Base-by-base conservation (phyloP, 768 basidiomycete species). In the Lactarius hatsudake region DNA sequence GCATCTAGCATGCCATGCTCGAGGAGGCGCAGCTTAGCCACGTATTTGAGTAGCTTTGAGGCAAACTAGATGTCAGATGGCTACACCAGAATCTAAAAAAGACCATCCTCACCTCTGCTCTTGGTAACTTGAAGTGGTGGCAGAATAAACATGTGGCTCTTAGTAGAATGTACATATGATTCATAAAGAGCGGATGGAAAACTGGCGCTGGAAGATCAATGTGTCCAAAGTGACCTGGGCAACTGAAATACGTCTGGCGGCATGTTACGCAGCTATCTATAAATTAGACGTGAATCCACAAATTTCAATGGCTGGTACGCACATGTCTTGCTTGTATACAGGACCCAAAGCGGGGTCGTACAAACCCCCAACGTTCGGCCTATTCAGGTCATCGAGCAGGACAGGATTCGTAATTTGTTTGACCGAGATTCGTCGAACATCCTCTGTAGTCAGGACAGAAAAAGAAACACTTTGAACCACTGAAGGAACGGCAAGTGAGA, bases 161-260 rank as follows among this genome's bases (percentile, higher is more conserved):
- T 26, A 99, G 80, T 56, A 98, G 79, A 70, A 89, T 90, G 75
- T 88, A 96, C 82, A 91, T 88, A 73, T 96, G 93, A 38, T 83
- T 81, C 87, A 98, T 94, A 78, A 98, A 99, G 45, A 99, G 80
- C 0, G 97, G 97, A 74, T 99, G 96, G 75, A 92, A 98, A 2
- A 98, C 93, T 17, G 97, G 96, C 20, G 91, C 86, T 23, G 96
- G 95, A 7, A 99, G 85, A 68, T 98, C 94, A 68, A 99, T 96
- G 77, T 98, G 97, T 26, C 97, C 97, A 78, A 91, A 99, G 78
- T 99, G 97, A 20, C 97, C 97, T 2, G 97, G 96, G 77, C 97
- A 99, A 67, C 90, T 89, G 79, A 90, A 98, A 74, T 94, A 96
- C 57, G 87, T 92, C 73, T 97, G 85, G 65, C 85, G 89, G 76